phyloP scores from a whole-genome alignment of 2,329 filamentous ascomycete genomes.

The Beauveria varroae region DNA sequence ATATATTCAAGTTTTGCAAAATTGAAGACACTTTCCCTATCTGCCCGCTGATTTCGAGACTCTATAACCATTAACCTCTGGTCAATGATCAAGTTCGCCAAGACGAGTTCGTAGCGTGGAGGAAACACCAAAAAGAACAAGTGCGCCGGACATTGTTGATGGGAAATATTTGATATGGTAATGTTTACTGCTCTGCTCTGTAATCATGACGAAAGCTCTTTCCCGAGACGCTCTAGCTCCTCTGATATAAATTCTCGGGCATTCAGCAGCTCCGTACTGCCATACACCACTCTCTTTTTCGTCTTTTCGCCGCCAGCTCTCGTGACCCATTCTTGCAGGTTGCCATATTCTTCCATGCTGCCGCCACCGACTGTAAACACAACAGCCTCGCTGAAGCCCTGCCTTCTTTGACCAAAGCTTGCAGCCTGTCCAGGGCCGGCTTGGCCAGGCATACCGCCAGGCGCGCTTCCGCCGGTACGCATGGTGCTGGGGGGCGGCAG shows the following conservation, averaged over 20 bases:
- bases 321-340: constrained; percentile 91
- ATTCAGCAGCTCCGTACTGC: constrained; percentile 77
- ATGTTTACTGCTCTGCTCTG: constrained; percentile 1
- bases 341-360: constrained; percentile 98
- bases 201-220: constrained; percentile 37
- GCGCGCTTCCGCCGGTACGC: constrained; percentile 36
- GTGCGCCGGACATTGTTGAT: neutral
- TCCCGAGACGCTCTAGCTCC: constrained; percentile 56
- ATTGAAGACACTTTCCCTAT: too few species aligned
- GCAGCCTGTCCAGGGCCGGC: constrained; percentile 59
- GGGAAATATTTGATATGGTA: neutral
- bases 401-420: constrained; percentile 82
- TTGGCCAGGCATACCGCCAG: constrained; percentile 43
- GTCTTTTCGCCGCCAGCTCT: constrained; percentile 61
- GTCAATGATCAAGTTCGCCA: too few species aligned
- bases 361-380: constrained; percentile 95
- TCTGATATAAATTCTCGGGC: constrained; percentile 58
- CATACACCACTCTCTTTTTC: constrained; percentile 82
- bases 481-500: constrained; percentile 71
- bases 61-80: too few species aligned
- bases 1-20: neutral
- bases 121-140: too few species aligned
- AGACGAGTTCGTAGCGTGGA: too few species aligned
- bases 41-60: too few species aligned
- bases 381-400: constrained; percentile 83